These are phyloP conservation scores for Carex cristatella DNA, from an alignment of 176 grass and related monocot species.

Conservation along the genomic window DNA sequence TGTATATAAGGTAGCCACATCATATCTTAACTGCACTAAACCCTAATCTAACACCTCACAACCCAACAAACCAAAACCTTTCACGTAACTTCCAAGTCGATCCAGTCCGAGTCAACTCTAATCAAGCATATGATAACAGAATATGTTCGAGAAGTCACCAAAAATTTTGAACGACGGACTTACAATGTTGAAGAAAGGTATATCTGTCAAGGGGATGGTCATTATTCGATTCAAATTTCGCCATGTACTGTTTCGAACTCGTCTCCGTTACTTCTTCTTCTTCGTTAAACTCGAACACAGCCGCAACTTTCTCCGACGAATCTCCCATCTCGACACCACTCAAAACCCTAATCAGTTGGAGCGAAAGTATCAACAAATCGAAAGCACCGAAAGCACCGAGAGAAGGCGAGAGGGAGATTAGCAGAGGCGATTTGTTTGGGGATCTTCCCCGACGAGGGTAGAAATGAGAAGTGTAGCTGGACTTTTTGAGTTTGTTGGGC, in stretches of 20 bases:
- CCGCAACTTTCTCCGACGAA: background rate
- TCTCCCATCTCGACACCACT: background rate
- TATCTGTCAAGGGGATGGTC: background rate
- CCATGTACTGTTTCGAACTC: background rate
- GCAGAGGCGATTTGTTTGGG: background rate
- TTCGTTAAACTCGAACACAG: background rate
- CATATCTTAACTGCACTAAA: background rate
- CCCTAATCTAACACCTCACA: background rate
- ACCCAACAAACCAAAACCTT: background rate
- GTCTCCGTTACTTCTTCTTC: background rate
- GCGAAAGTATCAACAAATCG: background rate
- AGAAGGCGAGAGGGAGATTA: background rate
- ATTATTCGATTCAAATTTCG: background rate
- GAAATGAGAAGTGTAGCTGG: background rate
- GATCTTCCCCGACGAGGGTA: background rate
- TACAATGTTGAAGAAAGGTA: slow-evolving; percentile 1
- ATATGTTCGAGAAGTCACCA: background rate
- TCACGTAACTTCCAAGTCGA: background rate
- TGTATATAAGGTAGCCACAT: background rate
- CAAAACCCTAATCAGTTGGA: background rate
- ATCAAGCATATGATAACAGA: background rate
- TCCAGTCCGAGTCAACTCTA: background rate
- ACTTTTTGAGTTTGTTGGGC: background rate
- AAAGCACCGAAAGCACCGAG: background rate
- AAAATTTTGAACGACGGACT: background rate